Base-by-base conservation (phyloP, 768 basidiomycete genomes). In the Suillus paluster region DNA sequence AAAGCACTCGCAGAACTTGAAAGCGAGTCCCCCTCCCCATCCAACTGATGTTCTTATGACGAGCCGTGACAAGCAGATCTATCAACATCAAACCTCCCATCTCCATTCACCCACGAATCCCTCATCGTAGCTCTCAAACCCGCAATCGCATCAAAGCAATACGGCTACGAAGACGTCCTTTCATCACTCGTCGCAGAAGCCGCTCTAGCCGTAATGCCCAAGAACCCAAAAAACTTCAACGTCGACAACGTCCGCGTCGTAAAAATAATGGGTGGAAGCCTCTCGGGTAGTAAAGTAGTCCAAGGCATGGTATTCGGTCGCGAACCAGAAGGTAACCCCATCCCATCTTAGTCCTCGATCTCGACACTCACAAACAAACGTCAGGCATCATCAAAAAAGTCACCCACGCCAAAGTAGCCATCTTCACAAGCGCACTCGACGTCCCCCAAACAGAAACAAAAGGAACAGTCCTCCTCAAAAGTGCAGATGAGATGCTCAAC, bases 191-290 rank as follows among this genome's bases (percentile, higher is more conserved):
- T 98, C 5, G 92, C 97, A 10, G 96, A 99, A 70, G 97, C 97
- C 1, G 92, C 95, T 0, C 78, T 99, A 27, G 85, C 89, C 3
- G 90, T 98, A 67, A 97, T 99, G 95, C 94, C 95, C 5, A 73
- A 82, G 2, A 93, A 92, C 72, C 86, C 87, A 9, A 90, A 90
- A 72, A 89, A 94, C 76, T 99, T 99, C 86, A 98, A 97, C 76
- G 95, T 99, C 33, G 97, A 99, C 77, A 96, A 95, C 68, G 93
- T 99, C 0, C 88, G 97, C 11, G 97, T 99, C 27, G 97, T 99
- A 70, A 99, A 99, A 79, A 98, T 99, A 64, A 90, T 99, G 87
- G 97, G 97, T 60, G 94, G 97, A 36, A 91, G 84, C 69, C 78
- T 99, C n/a, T 75, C 87, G 4, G 84, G 82, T 25, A 97, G 95